These are phyloP conservation scores for Ajuga reptans DNA, from an alignment of 305 asterid species.

Conservation along the genomic window DNA sequence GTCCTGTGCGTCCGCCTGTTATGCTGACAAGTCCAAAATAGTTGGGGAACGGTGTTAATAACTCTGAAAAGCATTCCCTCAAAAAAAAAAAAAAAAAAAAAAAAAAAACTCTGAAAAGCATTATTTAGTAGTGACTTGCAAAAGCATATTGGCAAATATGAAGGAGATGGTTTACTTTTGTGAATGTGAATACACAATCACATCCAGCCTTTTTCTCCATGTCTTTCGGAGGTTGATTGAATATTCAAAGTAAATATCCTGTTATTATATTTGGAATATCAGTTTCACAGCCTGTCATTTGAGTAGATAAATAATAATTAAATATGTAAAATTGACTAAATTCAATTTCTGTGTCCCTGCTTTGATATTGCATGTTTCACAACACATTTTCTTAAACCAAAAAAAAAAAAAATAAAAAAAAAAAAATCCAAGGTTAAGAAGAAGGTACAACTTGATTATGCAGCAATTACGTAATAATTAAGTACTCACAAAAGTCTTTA, in stretches of 20 bases:
- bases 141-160: conserved; percentile 7
- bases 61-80: no score
- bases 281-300: background rate
- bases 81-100: no score
- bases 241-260: background rate
- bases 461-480: no score
- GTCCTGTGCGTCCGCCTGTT: no score
- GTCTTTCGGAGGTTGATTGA: conserved; percentile 18
- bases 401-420: no score
- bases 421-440: background rate
- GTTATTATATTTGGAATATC: background rate
- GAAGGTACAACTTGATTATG: background rate
- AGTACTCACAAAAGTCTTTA: no score
- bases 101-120: no score
- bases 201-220: conserved; percentile 17
- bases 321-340: background rate
- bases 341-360: background rate
- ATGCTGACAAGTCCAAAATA: no score
- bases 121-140: no score
- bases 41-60: no score
- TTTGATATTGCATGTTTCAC: background rate
- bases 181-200: conserved; percentile 22
- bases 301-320: no score
- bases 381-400: background rate
- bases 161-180: conserved; percentile 18